A percentile compares a stretch with the other conserved stretches of the same genome.
Evolutionary conservation across 495 filamentous ascomycete species (phyloP).

Genomic region (Chaetomium cochliodes): DNA sequence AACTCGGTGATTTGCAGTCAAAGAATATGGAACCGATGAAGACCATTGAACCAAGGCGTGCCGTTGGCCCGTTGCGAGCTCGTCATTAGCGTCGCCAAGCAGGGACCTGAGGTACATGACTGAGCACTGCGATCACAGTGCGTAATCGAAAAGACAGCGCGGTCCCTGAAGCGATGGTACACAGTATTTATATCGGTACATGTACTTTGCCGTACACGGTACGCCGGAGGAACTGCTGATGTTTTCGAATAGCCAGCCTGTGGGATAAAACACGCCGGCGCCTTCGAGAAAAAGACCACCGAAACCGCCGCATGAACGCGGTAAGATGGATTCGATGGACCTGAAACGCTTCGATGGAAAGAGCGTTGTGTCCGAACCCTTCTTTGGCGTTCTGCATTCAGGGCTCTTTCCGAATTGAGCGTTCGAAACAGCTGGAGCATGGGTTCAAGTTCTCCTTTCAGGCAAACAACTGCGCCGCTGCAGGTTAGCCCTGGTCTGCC

Average conservation of each 20-base stretch:
- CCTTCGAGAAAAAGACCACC: background rate
- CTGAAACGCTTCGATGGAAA: background rate
- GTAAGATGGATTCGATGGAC: background rate
- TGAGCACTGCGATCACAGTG: background rate
- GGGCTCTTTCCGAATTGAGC: constrained; percentile 1
- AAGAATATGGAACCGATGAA: constrained; percentile 12
- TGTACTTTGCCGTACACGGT: no score
- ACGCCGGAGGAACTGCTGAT: background rate
- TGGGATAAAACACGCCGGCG: background rate
- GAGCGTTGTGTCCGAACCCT: background rate
- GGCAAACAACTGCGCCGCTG: background rate
- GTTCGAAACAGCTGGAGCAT: background rate
- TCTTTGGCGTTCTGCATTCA: background rate
- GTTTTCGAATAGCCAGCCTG: no score
- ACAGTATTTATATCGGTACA: background rate
- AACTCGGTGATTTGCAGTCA: constrained; percentile 13
- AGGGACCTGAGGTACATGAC: background rate
- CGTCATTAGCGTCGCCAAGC: constrained; percentile 13
- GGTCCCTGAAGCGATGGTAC: no score
- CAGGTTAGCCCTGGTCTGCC: background rate
- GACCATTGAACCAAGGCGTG: constrained; percentile 14
- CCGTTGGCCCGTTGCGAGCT: constrained; percentile 8
- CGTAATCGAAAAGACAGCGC: background rate
- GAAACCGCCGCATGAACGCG: background rate
- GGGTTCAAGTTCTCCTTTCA: background rate